Evolutionary conservation across 495 filamentous ascomycete species (phyloP).

Genomic region (Amorphotheca resinae): DNA sequence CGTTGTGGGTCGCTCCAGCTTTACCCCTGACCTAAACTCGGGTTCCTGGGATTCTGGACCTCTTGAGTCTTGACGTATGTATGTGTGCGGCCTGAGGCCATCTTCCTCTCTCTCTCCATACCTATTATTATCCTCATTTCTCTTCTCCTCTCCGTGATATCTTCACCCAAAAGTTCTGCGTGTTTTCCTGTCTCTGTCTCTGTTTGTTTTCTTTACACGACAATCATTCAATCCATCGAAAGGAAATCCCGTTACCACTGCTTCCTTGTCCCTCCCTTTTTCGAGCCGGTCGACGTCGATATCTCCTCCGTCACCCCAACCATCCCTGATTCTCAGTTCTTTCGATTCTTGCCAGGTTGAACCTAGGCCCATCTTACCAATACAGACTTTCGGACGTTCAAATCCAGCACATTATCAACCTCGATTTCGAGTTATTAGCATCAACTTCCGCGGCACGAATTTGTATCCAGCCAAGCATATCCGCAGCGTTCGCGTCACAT

Average conservation of each 20-base stretch:
- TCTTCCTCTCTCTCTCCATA: too few relatives aligned
- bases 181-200: background rate
- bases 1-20: too few relatives aligned
- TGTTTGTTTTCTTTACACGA: background rate
- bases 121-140: too few relatives aligned
- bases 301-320: background rate
- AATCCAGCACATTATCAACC: background rate
- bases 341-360: slow-evolving; percentile 20
- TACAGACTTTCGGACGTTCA: background rate
- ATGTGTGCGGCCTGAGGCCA: too few relatives aligned
- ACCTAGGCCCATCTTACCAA: slow-evolving; percentile 11
- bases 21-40: too few relatives aligned
- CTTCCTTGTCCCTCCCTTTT: background rate
- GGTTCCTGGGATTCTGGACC: too few relatives aligned
- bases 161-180: background rate
- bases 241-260: background rate
- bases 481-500: background rate
- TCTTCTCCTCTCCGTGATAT: background rate
- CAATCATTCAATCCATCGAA: background rate
- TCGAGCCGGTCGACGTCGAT: background rate
- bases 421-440: background rate
- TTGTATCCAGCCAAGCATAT: background rate
- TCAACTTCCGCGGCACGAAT: background rate
- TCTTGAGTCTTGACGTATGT: too few relatives aligned
- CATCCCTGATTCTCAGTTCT: background rate